A percentile compares a stretch with the other conserved stretches of the same genome.
These are phyloP conservation scores for Phytophthora megakarya DNA, from an alignment of 352 stramenopile species.

Conservation along the genomic window DNA sequence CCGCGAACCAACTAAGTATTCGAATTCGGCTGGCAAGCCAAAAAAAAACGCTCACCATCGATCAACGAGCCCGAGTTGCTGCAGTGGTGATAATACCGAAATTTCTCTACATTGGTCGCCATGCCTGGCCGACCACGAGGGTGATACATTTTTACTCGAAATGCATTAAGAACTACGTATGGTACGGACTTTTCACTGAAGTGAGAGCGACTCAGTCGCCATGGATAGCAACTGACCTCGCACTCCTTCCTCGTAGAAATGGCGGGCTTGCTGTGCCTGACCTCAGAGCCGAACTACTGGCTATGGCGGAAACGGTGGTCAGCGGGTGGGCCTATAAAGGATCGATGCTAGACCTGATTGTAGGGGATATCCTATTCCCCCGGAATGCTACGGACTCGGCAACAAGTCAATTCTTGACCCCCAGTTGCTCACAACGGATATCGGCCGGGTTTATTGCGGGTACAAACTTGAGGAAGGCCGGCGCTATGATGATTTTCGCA, in stretches of 20 bases:
- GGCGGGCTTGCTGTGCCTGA: slow-evolving; percentile 1
- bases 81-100: background rate
- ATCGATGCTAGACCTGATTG: too few species aligned
- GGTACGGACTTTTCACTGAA: background rate
- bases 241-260: background rate
- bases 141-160: background rate
- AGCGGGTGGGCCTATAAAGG: too few species aligned
- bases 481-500: too few species aligned
- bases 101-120: background rate
- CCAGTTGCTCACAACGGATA: too few species aligned
- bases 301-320: background rate
- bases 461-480: too few species aligned
- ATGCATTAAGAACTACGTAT: background rate
- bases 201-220: too few species aligned
- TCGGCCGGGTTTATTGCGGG: too few species aligned
- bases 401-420: too few species aligned
- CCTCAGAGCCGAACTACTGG: background rate
- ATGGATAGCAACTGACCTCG: background rate
- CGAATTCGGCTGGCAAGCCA: too few species aligned
- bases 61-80: background rate
- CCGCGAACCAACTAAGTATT: too few species aligned
- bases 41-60: background rate
- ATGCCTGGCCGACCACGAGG: background rate
- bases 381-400: too few species aligned
- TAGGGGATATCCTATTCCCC: too few species aligned